Base-by-base conservation (phyloP, 1,284 basidiomycete species). In the Trichosporon coremiiforme region DNA sequence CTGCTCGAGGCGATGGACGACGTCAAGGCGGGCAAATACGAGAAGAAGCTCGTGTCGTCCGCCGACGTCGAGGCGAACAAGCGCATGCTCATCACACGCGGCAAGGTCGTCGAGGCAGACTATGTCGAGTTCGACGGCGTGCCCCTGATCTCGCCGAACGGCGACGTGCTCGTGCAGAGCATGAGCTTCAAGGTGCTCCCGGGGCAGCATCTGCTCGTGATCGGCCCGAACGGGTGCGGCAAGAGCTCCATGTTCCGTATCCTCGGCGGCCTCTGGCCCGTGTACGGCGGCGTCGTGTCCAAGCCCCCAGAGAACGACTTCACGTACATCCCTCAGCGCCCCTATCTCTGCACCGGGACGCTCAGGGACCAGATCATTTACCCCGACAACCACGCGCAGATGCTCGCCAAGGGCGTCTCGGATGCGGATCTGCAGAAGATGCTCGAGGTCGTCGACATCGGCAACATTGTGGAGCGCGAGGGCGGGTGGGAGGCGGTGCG, bases 61-160 rank as follows among this genome's bases (percentile, higher is more conserved):
- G 88, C 91, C 0, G 87, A 85, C 57, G 88, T 87, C n/a, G 91
- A 89, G 71, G 92, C 92, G 79, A 93, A 94, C 2, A 87, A 88
- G 78, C 89, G 93, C 31, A 60, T 60, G 57, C 57, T 94, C 74
- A 75, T 90, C 20, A 33, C 20, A 15, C 88, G 92, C 45, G 96
- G 96, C 2, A 84, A 89, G 75, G 86, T 97, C 47, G 86, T 93
- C 50, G 89, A 92, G 75, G 91, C 92, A 0, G 91, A 94, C 4
- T 83, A 85, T 68, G 97, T 99, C 78, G 87, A 90, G 64, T 98
- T 99, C 76, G 91, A 95, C 76, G 87, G 91, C 71, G 96, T 99
- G 1, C 96, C 96, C 0, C 95, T 99, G 72, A 91, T 98, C 55
- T 95, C 93, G 10, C 96, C 96, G 1, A 98, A 97, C 76, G 96